Base-by-base conservation (phyloP, 345 rosid species). In the Mallotus nudiflorus region DNA sequence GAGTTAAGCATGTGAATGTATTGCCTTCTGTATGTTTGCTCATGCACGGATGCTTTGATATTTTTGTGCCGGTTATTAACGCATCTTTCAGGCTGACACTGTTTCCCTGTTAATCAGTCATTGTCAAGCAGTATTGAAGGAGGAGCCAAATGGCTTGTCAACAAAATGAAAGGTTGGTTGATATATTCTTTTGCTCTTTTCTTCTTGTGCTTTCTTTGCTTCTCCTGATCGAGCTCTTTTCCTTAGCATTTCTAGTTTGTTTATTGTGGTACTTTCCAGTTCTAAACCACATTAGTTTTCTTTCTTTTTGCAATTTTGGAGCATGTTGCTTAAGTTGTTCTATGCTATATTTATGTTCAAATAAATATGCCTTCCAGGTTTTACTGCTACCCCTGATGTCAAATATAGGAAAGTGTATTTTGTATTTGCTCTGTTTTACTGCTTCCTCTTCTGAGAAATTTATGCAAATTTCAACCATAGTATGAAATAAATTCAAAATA, bases 141-240 rank as follows among this genome's bases (percentile, higher is more conserved):
- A 75, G 97, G 98, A 75, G 79, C 97, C 49, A 95, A 86, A 74
- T 92, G 97, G 97, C 59, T 92, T 80, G 99, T 95, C 67, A 92
- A 89, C 85, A 95, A 90, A 80, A 35, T 95, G 59, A 95, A 92
- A 95, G 99, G 99, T 89, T 65, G 20, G 81, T 62, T 46, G 2
- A 46, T 54, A 42, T 9, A 10, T 39, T 3, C 28, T n/a, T 48
- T 73, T 57, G 4, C 52, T 69, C 33, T 31, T 19, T 37, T 18
- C 78, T 57, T 66, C n/a, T 65, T 55, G n/a, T 57, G 37, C 18
- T 0, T 16, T 66, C 5, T 46, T 62, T 35, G 2, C 24, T 54
- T 61, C 29, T 14, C 12, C 18, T 16, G 1, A 67, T 14, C 4
- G 10, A 22, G 48, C 37, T 1, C 3, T 49, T 44, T 42, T 22